Percentiles rank a stretch among this genome's conserved stretches.
Conservation (phyloP, 1,284 basidiomycete genomes). For the Ceratobasidium papillatum region DNA sequence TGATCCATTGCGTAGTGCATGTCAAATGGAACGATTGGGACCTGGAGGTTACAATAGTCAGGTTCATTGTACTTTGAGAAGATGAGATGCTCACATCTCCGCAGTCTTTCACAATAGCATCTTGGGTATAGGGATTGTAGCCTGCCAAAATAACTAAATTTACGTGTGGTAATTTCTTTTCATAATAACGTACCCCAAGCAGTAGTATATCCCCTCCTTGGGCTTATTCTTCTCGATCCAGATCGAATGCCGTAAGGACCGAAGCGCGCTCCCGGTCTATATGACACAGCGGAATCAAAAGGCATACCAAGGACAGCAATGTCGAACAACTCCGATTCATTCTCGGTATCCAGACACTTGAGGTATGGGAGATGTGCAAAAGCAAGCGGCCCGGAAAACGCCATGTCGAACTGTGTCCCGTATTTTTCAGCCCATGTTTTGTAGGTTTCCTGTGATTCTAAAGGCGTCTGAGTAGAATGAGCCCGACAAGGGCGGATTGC, state of each 20-base stretch:
- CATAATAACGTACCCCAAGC: constrained; percentile 39
- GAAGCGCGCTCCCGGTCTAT: constrained; percentile 80
- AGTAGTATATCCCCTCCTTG: constrained; percentile 45
- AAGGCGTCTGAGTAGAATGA: constrained; percentile 3
- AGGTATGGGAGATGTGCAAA: constrained; percentile 77
- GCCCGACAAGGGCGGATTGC: background rate
- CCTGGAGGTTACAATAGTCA: constrained; percentile 60
- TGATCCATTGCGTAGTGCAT: constrained; percentile 79
- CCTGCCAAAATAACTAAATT: constrained; percentile 56
- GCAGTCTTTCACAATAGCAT: constrained; percentile 75
- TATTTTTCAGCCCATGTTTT: constrained; percentile 59
- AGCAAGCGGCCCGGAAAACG: constrained; percentile 74
- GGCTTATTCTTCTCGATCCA: constrained; percentile 72
- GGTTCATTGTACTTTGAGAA: constrained; percentile 14
- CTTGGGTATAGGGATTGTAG: constrained; percentile 68
- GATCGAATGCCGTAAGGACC: constrained; percentile 83
- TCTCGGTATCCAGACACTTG: constrained; percentile 66
- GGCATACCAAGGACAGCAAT: constrained; percentile 82
- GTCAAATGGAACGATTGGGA: constrained; percentile 75
- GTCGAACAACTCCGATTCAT: constrained; percentile 67
- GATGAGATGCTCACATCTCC: constrained; percentile 65
- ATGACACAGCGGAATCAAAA: constrained; percentile 78
- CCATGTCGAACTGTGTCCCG: constrained; percentile 71
- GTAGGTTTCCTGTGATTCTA: constrained; percentile 4
- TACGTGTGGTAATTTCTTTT: background rate